Base-by-base conservation (phyloP, 495 filamentous ascomycete genomes). In the Xylaria flabelliformis region DNA sequence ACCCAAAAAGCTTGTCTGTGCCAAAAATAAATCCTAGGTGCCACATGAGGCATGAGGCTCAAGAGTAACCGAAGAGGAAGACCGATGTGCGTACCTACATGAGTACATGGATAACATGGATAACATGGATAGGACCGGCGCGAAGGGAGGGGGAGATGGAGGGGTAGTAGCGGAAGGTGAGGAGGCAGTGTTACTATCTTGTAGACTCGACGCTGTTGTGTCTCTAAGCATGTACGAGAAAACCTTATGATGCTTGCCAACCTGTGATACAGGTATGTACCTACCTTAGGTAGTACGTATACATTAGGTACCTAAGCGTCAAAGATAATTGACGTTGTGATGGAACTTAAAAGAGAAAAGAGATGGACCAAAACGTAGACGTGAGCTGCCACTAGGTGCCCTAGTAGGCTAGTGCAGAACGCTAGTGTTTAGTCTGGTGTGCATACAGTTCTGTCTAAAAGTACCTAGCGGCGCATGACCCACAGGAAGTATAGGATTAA, bases 11-110 rank as follows among this genome's bases (percentile, higher is more conserved):
- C 71, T 73, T 73, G 46, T 73, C 34, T 32, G 64, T 51, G 67
- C 71, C 65, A 65, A 73, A 72, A 73, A 73, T 73, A 73, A 65
- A 67, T 42, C 32, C 58, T 55, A 36, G 41, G 71, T 67, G 71
- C 70, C 63, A 72, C 64, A 69, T 73, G 71, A 73, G 71, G 71
- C 71, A 69, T 73, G 71, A 73, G 71, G 71, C 71, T 73, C 71
- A 73, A 73, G 63, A 21, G n/a, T 21, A 56, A 24, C 53, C 51
- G 66, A 64, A 6, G 58, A 50, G 19, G 62, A 63, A 9, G 17
- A 39, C 32, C 34, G 68, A 24, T 63, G 42, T 51, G 68, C n/a
- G 68, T 70, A 64, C 58, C 68, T 70, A 64, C 68, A 63, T 64
- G 29, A 19, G 58, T 39, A 34, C 17, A 59, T n/a, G 55, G 21